A percentile compares a stretch with the other conserved stretches of the same genome.
Conservation (phyloP, 2,329 filamentous ascomycete genomes). For the Arthrobotrys megalospora region DNA sequence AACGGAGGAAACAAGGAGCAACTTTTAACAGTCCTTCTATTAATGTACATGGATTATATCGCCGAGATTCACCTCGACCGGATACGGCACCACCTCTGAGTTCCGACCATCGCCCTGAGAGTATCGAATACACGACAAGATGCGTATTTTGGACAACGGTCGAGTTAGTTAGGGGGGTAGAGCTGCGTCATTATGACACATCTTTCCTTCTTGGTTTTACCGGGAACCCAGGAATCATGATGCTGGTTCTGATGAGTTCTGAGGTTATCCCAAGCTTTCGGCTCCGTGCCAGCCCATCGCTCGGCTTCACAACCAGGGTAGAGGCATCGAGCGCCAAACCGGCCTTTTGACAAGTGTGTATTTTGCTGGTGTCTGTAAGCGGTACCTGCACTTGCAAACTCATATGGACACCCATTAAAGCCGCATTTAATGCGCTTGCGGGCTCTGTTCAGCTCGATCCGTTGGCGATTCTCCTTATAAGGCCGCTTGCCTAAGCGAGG, state of each 20-base stretch:
- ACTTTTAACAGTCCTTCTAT: no score
- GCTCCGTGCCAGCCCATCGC: background rate
- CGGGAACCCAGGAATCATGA: background rate
- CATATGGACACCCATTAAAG: background rate
- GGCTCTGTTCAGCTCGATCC: background rate
- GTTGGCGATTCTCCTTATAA: background rate
- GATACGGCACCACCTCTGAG: no score
- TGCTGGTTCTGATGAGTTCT: background rate
- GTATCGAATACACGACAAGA: no score
- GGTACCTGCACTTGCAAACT: background rate
- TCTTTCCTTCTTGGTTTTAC: background rate
- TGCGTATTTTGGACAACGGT: background rate
- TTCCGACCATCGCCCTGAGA: no score
- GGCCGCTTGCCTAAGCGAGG: background rate
- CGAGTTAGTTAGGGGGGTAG: background rate
- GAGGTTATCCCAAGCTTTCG: conserved; percentile 4
- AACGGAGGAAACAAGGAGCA: no score
- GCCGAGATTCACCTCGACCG: no score
- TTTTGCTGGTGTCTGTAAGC: background rate
- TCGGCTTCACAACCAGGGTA: background rate
- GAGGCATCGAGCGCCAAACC: background rate
- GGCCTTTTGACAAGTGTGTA: background rate
- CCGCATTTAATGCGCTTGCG: background rate
- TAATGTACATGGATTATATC: no score
- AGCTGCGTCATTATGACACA: background rate